A percentile compares a stretch with the other conserved stretches of the same genome.
These are phyloP conservation scores for Salix suchowensis DNA, from an alignment of 345 rosid genomes.

Conservation along the genomic window DNA sequence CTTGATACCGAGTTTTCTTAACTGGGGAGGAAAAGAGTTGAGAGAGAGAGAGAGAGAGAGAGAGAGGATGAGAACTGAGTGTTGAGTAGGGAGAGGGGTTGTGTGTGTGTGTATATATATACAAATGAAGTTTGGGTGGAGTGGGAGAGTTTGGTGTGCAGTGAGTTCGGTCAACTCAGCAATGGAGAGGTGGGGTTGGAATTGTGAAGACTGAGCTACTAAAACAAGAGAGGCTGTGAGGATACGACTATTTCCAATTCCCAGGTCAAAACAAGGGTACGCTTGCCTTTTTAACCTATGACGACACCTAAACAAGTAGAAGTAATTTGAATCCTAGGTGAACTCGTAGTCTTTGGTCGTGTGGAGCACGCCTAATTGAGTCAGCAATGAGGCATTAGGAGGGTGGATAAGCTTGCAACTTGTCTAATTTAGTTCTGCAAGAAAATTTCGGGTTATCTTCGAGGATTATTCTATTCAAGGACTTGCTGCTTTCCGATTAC, in stretches of 20 bases:
- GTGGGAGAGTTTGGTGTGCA: conserved; percentile 27
- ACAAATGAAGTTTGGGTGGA: conserved; percentile 4
- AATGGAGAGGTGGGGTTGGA: not conserved
- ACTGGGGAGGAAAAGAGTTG: not conserved
- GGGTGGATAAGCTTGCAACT: conserved; percentile 1
- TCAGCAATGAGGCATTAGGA: not conserved
- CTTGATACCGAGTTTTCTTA: not conserved
- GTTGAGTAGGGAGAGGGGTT: not conserved
- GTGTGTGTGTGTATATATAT: not conserved
- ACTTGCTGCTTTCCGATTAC: not conserved
- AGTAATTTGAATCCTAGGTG: not conserved
- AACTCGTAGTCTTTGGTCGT: conserved; percentile 6
- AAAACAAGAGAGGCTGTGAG: not conserved
- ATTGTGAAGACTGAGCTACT: conserved; percentile 18
- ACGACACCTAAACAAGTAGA: not conserved
- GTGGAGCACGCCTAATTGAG: conserved; percentile 9
- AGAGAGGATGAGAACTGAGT: not conserved
- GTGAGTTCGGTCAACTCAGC: conserved; percentile 64
- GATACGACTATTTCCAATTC: conserved; percentile 24
- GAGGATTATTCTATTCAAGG: not conserved
- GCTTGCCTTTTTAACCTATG: conserved; percentile 4
- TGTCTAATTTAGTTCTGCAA: not conserved
- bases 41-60: not conserved
- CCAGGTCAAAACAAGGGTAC: conserved; percentile 38
- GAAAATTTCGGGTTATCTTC: not conserved